Evolutionary conservation across 768 basidiomycete species (phyloP).

Genomic region (Pholiota molesta): DNA sequence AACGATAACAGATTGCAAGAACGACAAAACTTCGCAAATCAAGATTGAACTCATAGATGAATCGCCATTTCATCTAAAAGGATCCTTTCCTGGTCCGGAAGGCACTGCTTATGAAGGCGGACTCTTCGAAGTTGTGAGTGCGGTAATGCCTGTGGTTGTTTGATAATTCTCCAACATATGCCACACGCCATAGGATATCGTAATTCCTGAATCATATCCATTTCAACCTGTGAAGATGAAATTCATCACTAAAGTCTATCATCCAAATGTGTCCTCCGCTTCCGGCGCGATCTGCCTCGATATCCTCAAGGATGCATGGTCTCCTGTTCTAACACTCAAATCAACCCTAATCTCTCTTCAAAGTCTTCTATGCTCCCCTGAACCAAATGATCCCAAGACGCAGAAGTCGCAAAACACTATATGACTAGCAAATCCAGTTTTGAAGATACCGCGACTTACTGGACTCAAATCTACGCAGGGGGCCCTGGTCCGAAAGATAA

Average conservation of each 20-base stretch:
- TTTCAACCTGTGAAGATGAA: slow-evolving; percentile 98
- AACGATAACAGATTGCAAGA: slow-evolving; percentile 78
- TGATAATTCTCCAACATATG: slow-evolving; percentile 4
- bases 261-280: slow-evolving; percentile 93
- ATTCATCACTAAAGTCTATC: slow-evolving; percentile 95
- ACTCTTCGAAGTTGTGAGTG: slow-evolving; percentile 83
- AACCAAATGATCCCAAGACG: slow-evolving; percentile 98
- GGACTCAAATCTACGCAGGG: slow-evolving; percentile 92
- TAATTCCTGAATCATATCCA: slow-evolving; percentile 89
- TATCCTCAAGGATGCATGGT: slow-evolving; percentile 90
- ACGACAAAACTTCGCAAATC: slow-evolving; percentile 89
- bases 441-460: slow-evolving; percentile 90
- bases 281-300: slow-evolving; percentile 96
- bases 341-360: slow-evolving; percentile 95
- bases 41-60: slow-evolving; percentile 86
- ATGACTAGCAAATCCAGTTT: slow-evolving; percentile 87
- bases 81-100: slow-evolving; percentile 89
- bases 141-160: slow-evolving; percentile 6
- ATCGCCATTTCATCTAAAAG: slow-evolving; percentile 89
- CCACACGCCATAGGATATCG: slow-evolving; percentile 68
- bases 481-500: slow-evolving; percentile 57
- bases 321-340: slow-evolving; percentile 93
- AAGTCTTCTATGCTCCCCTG: slow-evolving; percentile 89
- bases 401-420: slow-evolving; percentile 97
- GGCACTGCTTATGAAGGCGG: slow-evolving; percentile 95